Conservation (phyloP, 257 asterid genomes). For the Ehretia macrophylla region DNA sequence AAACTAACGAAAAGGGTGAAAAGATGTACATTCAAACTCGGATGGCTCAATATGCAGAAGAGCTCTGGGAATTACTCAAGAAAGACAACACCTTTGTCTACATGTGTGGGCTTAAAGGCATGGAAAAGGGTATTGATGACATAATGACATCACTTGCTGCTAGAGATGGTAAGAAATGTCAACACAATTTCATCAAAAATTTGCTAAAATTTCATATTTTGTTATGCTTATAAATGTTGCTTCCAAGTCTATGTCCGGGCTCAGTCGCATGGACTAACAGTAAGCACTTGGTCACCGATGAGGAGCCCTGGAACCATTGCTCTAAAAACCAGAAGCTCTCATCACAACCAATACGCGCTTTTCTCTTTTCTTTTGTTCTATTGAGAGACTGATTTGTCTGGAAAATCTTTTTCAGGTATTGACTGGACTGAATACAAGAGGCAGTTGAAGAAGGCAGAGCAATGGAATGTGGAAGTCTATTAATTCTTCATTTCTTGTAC, state of each 20-base stretch:
- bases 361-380: too few species aligned
- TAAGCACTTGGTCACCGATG: too few species aligned
- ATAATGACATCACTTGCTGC: constrained; percentile 82
- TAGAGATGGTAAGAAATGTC: constrained; percentile 52
- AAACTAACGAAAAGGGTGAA: constrained; percentile 77
- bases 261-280: too few species aligned
- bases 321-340: too few species aligned
- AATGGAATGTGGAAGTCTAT: constrained; percentile 99
- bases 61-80: constrained; percentile 88
- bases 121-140: constrained; percentile 95
- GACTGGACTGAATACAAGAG: constrained; percentile 84
- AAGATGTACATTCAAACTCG: constrained; percentile 97
- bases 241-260: too few species aligned
- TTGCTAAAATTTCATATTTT: too few species aligned
- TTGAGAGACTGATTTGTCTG: too few species aligned
- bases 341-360: neutral
- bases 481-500: constrained; percentile 45
- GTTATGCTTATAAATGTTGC: too few species aligned
- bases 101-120: constrained; percentile 97
- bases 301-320: too few species aligned
- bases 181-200: neutral
- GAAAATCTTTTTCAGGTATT: constrained; percentile 39
- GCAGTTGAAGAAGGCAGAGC: constrained; percentile 80
- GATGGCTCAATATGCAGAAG: constrained; percentile 93
- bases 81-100: constrained; percentile 86